phyloP scores from a whole-genome alignment of 1,284 basidiomycete genomes.

The Violaceomyces palustris region DNA sequence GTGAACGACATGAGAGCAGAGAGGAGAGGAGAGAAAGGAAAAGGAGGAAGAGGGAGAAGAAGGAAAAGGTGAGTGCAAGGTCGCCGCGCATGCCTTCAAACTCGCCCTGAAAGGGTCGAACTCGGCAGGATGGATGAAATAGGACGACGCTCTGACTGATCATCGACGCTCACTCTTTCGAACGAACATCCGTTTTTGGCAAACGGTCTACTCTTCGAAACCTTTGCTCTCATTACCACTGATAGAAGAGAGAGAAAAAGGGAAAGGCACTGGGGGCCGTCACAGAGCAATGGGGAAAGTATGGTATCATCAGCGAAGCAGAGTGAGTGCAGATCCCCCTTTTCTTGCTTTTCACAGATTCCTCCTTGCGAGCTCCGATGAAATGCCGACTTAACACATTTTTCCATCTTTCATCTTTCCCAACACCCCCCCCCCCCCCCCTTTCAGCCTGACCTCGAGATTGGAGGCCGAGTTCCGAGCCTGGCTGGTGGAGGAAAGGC shows the following conservation, averaged over 20 bases:
- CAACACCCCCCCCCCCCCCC: too few relatives aligned
- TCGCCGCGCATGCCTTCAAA: too few relatives aligned
- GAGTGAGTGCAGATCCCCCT: not conserved
- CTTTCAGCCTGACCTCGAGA: constrained; percentile 4
- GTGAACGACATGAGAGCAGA: not conserved
- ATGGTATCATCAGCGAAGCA: not conserved
- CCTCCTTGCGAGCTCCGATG: not conserved
- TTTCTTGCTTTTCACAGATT: not conserved
- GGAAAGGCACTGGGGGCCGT: not conserved
- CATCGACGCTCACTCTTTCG: too few relatives aligned
- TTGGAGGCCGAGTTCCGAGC: constrained; percentile 12
- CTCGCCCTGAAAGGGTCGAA: too few relatives aligned
- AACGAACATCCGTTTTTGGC: too few relatives aligned
- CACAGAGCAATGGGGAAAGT: constrained; percentile 4
- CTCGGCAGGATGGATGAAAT: too few relatives aligned
- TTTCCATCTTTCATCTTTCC: too few relatives aligned
- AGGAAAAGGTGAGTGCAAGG: too few relatives aligned
- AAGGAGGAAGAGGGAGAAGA: not conserved
- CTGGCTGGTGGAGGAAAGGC: constrained; percentile 18
- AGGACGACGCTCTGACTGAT: too few relatives aligned
- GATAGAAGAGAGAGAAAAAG: too few relatives aligned
- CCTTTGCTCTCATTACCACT: too few relatives aligned
- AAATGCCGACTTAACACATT: not conserved
- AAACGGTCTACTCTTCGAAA: too few relatives aligned
- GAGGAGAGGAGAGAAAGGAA: constrained; percentile 1